A percentile compares a stretch with the other conserved stretches of the same genome.
These are phyloP conservation scores for Xanthoparmelia taractica DNA, from an alignment of 495 filamentous ascomycete genomes.

Conservation along the genomic window DNA sequence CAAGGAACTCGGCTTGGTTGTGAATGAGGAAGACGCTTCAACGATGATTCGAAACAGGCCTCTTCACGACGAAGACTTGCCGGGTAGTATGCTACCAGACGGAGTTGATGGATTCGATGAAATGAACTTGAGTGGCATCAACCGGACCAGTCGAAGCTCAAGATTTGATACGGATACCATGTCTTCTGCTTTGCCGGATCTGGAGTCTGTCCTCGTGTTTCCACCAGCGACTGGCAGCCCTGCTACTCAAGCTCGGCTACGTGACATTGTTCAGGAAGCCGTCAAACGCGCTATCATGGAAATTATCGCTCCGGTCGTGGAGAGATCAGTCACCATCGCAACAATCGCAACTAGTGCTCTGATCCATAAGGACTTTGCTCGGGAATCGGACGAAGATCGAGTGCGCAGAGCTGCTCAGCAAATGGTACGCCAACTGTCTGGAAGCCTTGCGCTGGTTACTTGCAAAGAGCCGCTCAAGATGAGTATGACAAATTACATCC, in stretches of 20 bases:
- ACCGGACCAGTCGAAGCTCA: constrained; percentile 57
- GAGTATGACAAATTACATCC: constrained; percentile 93
- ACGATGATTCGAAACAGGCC: constrained; percentile 68
- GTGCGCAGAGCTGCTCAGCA: constrained; percentile 77
- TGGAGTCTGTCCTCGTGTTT: constrained; percentile 63
- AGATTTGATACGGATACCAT: constrained; percentile 66
- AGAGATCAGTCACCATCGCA: constrained; percentile 93
- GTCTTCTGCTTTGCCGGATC: constrained; percentile 67
- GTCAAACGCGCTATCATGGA: constrained; percentile 83
- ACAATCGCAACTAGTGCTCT: constrained; percentile 91
- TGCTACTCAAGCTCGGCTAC: constrained; percentile 58
- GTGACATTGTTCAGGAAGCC: constrained; percentile 73
- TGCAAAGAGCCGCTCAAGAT: constrained; percentile 94
- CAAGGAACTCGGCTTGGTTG: constrained; percentile 79
- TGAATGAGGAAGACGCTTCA: constrained; percentile 78
- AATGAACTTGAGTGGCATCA: constrained; percentile 63
- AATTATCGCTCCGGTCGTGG: constrained; percentile 94
- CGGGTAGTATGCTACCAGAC: constrained; percentile 52
- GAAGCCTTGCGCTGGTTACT: constrained; percentile 89
- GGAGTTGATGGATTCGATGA: constrained; percentile 71
- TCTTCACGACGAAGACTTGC: constrained; percentile 47
- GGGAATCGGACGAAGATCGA: constrained; percentile 80
- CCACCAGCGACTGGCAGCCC: constrained; percentile 70
- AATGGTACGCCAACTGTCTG: constrained; percentile 86
- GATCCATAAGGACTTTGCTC: constrained; percentile 91